phyloP scores from a whole-genome alignment of 805 yeast genomes.

The Metschnikowia similis region DNA sequence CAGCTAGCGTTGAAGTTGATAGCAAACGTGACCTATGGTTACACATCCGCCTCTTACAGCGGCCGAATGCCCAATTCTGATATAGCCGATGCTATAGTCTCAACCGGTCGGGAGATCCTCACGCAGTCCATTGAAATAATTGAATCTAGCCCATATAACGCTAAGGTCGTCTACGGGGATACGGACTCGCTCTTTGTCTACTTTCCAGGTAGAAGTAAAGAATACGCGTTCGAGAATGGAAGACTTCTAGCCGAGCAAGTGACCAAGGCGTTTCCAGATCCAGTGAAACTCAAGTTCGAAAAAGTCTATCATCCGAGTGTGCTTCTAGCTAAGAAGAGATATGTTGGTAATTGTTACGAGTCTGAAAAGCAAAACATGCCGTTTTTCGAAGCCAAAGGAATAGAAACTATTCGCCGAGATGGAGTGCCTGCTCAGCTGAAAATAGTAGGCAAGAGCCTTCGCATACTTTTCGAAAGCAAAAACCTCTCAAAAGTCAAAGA shows the following conservation, averaged over 20 bases:
- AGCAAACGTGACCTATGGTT: slow-evolving; percentile 96
- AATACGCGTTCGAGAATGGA: slow-evolving; percentile 77
- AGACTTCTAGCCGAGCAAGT: slow-evolving; percentile 60
- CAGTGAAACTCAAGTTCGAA: slow-evolving; percentile 81
- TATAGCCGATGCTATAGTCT: slow-evolving; percentile 90
- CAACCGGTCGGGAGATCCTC: slow-evolving; percentile 83
- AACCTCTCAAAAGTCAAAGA: slow-evolving; percentile 68
- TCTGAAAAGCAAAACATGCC: slow-evolving; percentile 50
- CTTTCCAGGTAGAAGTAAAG: slow-evolving; percentile 74
- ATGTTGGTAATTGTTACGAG: slow-evolving; percentile 84
- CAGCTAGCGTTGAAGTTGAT: slow-evolving; percentile 85
- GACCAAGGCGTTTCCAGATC: slow-evolving; percentile 69
- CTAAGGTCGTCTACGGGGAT: slow-evolving; percentile 94
- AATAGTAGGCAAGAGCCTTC: slow-evolving; percentile 66
- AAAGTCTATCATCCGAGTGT: slow-evolving; percentile 89
- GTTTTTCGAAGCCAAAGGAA: slow-evolving; percentile 91
- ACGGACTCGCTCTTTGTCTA: slow-evolving; percentile 92
- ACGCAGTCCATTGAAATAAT: slow-evolving; percentile 66
- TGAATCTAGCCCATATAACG: slow-evolving; percentile 69
- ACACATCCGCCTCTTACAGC: slow-evolving; percentile 88
- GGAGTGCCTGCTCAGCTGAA: slow-evolving; percentile 91
- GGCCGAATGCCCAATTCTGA: slow-evolving; percentile 98
- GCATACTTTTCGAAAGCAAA: slow-evolving; percentile 64
- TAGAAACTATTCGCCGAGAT: slow-evolving; percentile 90
- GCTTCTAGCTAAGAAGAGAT: slow-evolving; percentile 79